Evolutionary conservation across 2,329 filamentous ascomycete species (phyloP).

Genomic region (Penicillium oxalicum): DNA sequence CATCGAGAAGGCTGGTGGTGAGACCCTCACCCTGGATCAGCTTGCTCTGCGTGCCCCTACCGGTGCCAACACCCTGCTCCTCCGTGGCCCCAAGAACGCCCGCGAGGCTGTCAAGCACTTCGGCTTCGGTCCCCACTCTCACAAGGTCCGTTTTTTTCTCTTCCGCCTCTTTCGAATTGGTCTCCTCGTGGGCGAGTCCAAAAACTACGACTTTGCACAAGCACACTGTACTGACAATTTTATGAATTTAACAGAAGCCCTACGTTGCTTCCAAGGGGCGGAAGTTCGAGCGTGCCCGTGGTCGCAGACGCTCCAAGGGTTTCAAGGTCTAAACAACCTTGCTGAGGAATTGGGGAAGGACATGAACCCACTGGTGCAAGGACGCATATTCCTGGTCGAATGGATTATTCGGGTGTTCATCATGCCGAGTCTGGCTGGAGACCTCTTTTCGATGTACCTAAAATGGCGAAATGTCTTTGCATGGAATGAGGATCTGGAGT

Average conservation of each 20-base stretch:
- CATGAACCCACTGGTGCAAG: constrained; percentile 10
- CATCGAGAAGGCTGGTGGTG: constrained; percentile 88
- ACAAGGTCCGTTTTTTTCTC: constrained; percentile 71
- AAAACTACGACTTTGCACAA: not conserved
- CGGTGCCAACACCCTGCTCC: constrained; percentile 91
- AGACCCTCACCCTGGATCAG: constrained; percentile 94
- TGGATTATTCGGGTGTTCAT: constrained; percentile 13
- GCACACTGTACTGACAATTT: constrained; percentile 12
- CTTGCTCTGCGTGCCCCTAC: constrained; percentile 91
- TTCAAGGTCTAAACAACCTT: constrained; percentile 91
- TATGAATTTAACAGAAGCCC: constrained; percentile 64
- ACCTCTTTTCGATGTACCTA: constrained; percentile 22
- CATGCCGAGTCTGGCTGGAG: constrained; percentile 15
- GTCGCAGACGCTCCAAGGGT: constrained; percentile 94
- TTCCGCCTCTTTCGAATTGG: not conserved
- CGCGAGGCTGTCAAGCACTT: constrained; percentile 99
- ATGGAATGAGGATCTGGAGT: constrained; percentile 18
- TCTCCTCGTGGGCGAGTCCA: too few relatives aligned
- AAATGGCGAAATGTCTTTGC: constrained; percentile 18
- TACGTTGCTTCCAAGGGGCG: constrained; percentile 97
- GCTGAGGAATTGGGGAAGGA: constrained; percentile 14
- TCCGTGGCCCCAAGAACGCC: constrained; percentile 96
- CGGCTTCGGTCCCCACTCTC: constrained; percentile 92
- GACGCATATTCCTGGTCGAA: constrained; percentile 9
- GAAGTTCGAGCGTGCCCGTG: constrained; percentile 99